These are phyloP conservation scores for Moringa oleifera DNA, from an alignment of 345 rosid species.

Conservation along the genomic window DNA sequence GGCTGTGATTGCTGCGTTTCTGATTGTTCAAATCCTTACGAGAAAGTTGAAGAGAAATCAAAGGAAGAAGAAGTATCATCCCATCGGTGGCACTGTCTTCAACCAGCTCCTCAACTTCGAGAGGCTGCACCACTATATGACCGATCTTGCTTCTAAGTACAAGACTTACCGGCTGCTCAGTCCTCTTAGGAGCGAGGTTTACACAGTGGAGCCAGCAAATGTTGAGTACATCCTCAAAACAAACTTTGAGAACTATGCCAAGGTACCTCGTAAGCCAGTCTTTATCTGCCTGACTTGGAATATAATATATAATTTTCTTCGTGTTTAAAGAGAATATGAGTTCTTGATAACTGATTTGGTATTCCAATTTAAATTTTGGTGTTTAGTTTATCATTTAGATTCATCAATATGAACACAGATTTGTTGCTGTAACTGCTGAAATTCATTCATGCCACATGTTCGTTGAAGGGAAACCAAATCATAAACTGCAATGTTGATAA, in stretches of 20 bases:
- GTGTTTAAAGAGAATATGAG: no score
- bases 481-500: no score
- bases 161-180: constrained; percentile 41
- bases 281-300: no score
- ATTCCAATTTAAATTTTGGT: no score
- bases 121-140: constrained; percentile 55
- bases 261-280: constrained; percentile 16
- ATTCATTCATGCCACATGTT: no score
- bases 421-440: no score
- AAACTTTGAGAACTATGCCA: constrained; percentile 43
- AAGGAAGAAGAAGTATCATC: constrained; percentile 30
- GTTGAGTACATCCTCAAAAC: constrained; percentile 48
- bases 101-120: constrained; percentile 60
- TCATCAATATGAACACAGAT: no score
- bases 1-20: constrained; percentile 13
- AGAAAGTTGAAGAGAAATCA: constrained; percentile 3
- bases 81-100: constrained; percentile 48
- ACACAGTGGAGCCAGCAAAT: constrained; percentile 38
- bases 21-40: constrained; percentile 6
- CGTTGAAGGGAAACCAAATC: no score
- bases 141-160: constrained; percentile 38
- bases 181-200: constrained; percentile 44
- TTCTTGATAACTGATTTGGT: no score
- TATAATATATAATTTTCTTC: no score
- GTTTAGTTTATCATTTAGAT: no score